phyloP scores from a whole-genome alignment of 345 rosid genomes.

The Linum trigynum region DNA sequence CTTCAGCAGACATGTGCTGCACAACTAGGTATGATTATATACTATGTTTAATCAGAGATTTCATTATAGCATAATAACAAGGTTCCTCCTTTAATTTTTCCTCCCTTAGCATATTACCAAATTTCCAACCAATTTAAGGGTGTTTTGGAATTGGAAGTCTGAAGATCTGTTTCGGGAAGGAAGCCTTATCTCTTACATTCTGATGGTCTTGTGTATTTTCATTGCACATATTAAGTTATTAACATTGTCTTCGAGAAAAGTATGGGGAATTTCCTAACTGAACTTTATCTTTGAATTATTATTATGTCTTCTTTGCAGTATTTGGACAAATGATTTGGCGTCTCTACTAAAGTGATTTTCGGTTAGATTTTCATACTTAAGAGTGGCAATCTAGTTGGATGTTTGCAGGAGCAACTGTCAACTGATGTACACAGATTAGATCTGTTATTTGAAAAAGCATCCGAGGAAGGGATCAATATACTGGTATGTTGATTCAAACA shows the following conservation, averaged over 20 bases:
- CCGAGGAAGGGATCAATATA: slow-evolving; percentile 62
- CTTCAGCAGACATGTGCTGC: slow-evolving; percentile 56
- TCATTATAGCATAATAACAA: too few species aligned
- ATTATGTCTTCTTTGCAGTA: slow-evolving; percentile 36
- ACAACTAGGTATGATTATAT: slow-evolving; percentile 51
- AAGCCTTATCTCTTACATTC: too few species aligned
- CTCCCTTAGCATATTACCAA: too few species aligned
- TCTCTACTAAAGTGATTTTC: slow-evolving; percentile 62
- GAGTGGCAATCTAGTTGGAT: slow-evolving; percentile 35
- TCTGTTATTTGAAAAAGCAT: slow-evolving; percentile 61
- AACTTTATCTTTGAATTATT: background rate
- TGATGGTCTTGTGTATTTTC: too few species aligned
- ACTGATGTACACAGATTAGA: slow-evolving; percentile 76
- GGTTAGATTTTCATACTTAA: slow-evolving; percentile 70
- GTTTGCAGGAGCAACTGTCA: slow-evolving; percentile 76
- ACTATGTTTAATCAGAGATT: background rate
- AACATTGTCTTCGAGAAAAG: background rate
- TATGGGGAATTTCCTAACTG: background rate
- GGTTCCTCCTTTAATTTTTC: too few species aligned
- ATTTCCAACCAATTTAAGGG: too few species aligned
- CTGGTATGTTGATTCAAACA: slow-evolving; percentile 42
- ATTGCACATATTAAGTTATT: too few species aligned
- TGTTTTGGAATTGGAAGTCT: too few species aligned
- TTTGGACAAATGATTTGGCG: slow-evolving; percentile 92
- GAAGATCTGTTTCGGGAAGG: too few species aligned